Base-by-base conservation (phyloP, 2,329 filamentous ascomycete genomes). In the Fusarium brevicatenulatum region DNA sequence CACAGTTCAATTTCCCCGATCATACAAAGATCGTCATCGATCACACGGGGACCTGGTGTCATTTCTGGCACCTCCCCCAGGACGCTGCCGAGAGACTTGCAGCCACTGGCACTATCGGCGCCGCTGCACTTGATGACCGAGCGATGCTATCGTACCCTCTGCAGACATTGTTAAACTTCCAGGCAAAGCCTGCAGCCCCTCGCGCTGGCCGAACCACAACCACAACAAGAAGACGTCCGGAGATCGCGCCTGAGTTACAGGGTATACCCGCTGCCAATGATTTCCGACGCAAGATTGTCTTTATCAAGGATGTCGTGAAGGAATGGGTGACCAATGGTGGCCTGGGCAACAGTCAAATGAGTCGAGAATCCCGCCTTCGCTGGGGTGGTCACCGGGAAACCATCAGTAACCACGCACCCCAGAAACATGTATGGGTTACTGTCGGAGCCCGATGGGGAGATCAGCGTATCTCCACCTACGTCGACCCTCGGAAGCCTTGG, bases 21-120 rank as follows among this genome's bases (percentile, higher is more conserved):
- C 93, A 96, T 80, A 95, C 93, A 66, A 96, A 96, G 82, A 89
- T 96, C 61, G 91, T 95, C 18, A 84, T 96, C 32, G 93, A 94
- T 65, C 84, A 91, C 2, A 89, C 92, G 36, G 93, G 92, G n/a
- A 90, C 88, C 3, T 92, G 91, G 86, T 92, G 92, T 74, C 92
- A 93, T 79, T 94, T 95, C 79, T 93, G 93, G 83, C 91, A 93
- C 77, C 88, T 95, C 25, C 90, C 92, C 0, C 84, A 90, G n/a
- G 89, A 92, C 66, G 93, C 92, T 2, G 90, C 92, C 6, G 85
- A 89, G 72, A 87, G 90, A 43, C 87, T 95, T 16, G 86, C 89
- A 7, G 82, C 86, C 36, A 90, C 89, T 4, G 91, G 91, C 63
- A 88, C 90, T n/a, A 89, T 94, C 56, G 89, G 90, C 53, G 88